phyloP scores from a whole-genome alignment of 2,329 filamentous ascomycete genomes.

The Neopestalotiopsis rosae region DNA sequence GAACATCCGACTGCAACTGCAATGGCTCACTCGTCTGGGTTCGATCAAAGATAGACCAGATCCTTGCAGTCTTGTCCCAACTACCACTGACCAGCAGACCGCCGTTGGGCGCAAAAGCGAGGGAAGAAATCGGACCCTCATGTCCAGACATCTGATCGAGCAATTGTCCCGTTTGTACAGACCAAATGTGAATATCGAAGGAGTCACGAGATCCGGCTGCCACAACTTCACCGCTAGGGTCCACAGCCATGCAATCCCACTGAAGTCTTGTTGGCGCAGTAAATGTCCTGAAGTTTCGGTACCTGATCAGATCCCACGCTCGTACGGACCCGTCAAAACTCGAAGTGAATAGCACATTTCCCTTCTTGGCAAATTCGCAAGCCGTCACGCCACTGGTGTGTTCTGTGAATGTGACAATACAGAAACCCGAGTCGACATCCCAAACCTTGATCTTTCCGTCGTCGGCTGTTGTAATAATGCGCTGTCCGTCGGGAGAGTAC shows the following conservation, averaged over 20 bases:
- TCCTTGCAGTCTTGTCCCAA: slow-evolving; percentile 93
- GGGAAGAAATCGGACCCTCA: slow-evolving; percentile 87
- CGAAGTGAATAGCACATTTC: slow-evolving; percentile 93
- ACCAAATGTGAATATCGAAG: slow-evolving; percentile 98
- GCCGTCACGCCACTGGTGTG: slow-evolving; percentile 93
- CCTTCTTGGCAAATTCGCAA: slow-evolving; percentile 93
- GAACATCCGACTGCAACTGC: slow-evolving; percentile 88
- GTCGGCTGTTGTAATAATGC: slow-evolving; percentile 91
- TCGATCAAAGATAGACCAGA: slow-evolving; percentile 94
- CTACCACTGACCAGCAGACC: slow-evolving; percentile 86
- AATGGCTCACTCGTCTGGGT: slow-evolving; percentile 95
- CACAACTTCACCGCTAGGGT: slow-evolving; percentile 94
- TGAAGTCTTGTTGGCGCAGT: slow-evolving; percentile 90
- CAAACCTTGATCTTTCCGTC: slow-evolving; percentile 99
- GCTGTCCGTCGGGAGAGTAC: slow-evolving; percentile 92
- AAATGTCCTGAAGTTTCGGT: slow-evolving; percentile 96
- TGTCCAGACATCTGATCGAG: slow-evolving; percentile 91
- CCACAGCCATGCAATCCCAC: slow-evolving; percentile 94
- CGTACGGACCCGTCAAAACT: slow-evolving; percentile 93
- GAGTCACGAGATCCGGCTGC: slow-evolving; percentile 95
- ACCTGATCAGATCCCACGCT: slow-evolving; percentile 95
- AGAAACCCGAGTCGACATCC: slow-evolving; percentile 96
- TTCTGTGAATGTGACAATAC: slow-evolving; percentile 96
- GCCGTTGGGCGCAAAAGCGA: slow-evolving; percentile 89
- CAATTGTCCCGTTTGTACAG: slow-evolving; percentile 94